Conservation (phyloP, 495 filamentous ascomycete species). For the Stereocaulon alpinum region DNA sequence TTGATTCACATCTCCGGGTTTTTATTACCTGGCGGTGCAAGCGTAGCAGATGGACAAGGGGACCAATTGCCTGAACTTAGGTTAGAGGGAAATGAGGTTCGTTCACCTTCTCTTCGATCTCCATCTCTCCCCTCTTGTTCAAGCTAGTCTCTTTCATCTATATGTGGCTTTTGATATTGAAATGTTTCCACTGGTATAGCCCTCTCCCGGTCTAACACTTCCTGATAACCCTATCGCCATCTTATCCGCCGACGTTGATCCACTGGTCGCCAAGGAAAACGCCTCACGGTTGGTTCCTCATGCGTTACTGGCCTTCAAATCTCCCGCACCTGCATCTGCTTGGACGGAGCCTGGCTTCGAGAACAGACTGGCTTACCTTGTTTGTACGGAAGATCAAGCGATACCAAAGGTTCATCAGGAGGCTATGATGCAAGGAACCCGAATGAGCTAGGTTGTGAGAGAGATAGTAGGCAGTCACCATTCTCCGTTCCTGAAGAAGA, state of each 20-base stretch:
- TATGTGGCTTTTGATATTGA: background rate
- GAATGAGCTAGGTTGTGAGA: constrained; percentile 20
- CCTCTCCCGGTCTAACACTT: constrained; percentile 1
- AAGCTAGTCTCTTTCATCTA: no score
- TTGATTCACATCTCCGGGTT: constrained; percentile 39
- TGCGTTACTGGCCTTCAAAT: constrained; percentile 25
- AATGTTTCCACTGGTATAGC: background rate
- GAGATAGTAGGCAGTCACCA: constrained; percentile 25
- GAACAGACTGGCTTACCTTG: constrained; percentile 28
- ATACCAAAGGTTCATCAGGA: constrained; percentile 28
- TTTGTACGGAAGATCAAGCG: constrained; percentile 28
- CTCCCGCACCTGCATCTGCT: constrained; percentile 11
- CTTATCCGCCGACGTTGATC: constrained; percentile 27
- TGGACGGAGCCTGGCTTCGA: constrained; percentile 23
- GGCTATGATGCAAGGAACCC: constrained; percentile 23
- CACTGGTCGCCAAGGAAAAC: constrained; percentile 20
- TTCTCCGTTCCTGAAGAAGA: constrained; percentile 26
- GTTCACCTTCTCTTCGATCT: constrained; percentile 1
- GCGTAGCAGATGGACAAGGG: constrained; percentile 30
- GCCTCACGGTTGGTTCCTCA: constrained; percentile 17
- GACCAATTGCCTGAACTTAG: constrained; percentile 25
- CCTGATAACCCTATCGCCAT: constrained; percentile 19
- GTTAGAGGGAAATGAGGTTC: constrained; percentile 23
- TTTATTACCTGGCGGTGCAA: constrained; percentile 29
- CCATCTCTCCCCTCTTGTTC: no score